Evolutionary conservation across 164 flowering plant genomes (phyloP).

Genomic region (Berberis vulgaris): DNA sequence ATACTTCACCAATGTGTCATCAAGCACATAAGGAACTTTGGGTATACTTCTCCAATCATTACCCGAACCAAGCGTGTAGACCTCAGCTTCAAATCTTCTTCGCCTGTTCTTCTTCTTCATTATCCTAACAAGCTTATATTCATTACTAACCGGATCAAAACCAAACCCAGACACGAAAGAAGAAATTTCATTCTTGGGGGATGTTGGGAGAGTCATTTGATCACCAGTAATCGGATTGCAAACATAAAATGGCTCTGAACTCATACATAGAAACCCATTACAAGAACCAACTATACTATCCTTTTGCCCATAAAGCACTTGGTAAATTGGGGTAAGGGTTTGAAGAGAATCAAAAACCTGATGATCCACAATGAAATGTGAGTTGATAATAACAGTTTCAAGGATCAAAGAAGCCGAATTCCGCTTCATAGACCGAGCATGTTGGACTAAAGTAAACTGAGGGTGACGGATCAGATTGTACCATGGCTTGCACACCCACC

Average conservation of each 20-base stretch:
- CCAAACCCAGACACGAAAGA: background rate
- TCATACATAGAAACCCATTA: constrained; percentile 4
- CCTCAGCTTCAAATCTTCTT: background rate
- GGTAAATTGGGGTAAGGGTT: background rate
- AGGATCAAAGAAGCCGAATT: background rate
- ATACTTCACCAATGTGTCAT: background rate
- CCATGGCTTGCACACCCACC: constrained; percentile 8
- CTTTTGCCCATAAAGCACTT: background rate
- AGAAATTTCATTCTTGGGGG: background rate
- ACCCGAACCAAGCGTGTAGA: background rate
- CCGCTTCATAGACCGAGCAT: background rate
- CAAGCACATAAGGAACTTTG: background rate
- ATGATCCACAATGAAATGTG: background rate
- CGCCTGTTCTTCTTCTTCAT: background rate
- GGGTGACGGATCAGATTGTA: background rate
- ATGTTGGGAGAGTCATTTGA: background rate
- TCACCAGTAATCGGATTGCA: background rate
- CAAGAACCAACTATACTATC: constrained; percentile 4
- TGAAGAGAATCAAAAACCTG: background rate
- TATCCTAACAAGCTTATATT: background rate
- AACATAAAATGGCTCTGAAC: background rate
- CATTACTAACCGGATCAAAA: background rate
- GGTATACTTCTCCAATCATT: background rate
- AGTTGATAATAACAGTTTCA: background rate
- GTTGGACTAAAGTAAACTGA: background rate